Percentiles rank a stretch among this genome's conserved stretches.
These are phyloP conservation scores for Solanum dulcamara DNA, from an alignment of 257 asterid genomes.

Conservation along the genomic window DNA sequence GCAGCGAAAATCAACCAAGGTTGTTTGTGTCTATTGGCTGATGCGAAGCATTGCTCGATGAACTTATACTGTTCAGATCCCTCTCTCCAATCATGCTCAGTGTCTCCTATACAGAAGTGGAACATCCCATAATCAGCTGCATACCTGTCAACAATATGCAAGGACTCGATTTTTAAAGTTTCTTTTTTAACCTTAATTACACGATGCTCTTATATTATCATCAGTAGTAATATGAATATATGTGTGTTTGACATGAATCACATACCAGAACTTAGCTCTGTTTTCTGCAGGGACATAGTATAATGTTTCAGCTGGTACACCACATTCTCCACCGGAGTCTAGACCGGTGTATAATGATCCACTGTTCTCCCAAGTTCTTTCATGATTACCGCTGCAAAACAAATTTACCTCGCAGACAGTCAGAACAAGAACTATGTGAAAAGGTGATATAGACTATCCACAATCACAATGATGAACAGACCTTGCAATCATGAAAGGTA, in stretches of 20 bases:
- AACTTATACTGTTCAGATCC: slow-evolving; percentile 28
- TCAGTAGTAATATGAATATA: too few relatives aligned
- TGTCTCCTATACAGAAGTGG: slow-evolving; percentile 23
- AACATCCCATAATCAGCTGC: slow-evolving; percentile 34
- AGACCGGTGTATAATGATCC: slow-evolving; percentile 20
- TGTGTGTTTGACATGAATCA: not conserved
- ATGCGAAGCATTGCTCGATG: slow-evolving; percentile 20
- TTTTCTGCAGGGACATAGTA: slow-evolving; percentile 32
- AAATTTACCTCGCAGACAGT: too few relatives aligned
- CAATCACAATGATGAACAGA: slow-evolving; percentile 1
- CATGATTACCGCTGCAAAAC: slow-evolving; percentile 33
- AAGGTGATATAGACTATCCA: too few relatives aligned
- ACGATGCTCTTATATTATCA: too few relatives aligned
- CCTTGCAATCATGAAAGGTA: slow-evolving; percentile 84
- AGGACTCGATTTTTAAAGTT: too few relatives aligned
- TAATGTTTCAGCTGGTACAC: slow-evolving; percentile 33
- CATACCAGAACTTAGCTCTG: slow-evolving; percentile 37
- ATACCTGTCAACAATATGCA: slow-evolving; percentile 12
- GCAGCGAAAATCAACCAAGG: slow-evolving; percentile 22
- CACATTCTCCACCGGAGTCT: slow-evolving; percentile 44
- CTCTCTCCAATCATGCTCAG: slow-evolving; percentile 35
- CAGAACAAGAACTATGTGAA: too few relatives aligned
- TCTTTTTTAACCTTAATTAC: too few relatives aligned
- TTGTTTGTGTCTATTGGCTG: slow-evolving; percentile 23
- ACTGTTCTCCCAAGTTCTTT: slow-evolving; percentile 23